Base-by-base conservation (phyloP, 1,284 basidiomycete species). In the Tranzscheliella williamsii region DNA sequence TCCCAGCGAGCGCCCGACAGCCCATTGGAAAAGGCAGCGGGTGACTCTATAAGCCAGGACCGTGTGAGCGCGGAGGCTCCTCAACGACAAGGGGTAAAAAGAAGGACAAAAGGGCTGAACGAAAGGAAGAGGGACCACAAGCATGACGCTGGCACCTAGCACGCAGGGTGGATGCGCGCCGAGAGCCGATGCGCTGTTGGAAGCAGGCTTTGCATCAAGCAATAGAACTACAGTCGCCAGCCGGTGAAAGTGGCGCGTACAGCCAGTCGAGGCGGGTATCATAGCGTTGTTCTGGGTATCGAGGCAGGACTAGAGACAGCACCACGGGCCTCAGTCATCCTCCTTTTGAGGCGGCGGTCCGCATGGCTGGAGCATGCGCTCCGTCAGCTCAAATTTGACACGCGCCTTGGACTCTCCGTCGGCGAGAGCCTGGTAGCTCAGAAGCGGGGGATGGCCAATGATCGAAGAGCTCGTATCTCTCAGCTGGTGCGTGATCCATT, bases 401-500 rank as follows among this genome's bases (percentile, higher is more conserved):
- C 94, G 82, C 2, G 90, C 93, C 53, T 88, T 86, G 32, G 87
- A 84, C 79, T 97, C 91, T 11, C 92, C 91, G 60, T 98, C 94
- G 15, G 93, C 93, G 66, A 97, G 86, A 0, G 92, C 86, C 39
- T 95, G 81, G 79, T 89, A 98, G 3, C 90, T 89, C 17, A 86
- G 82, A 53, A 98, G 80, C 0, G 90, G 84, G 3, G 91, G 85
- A 78, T 98, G 93, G 2, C 93, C 92, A 33, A 94, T 85, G 57
- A 97, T 92, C 8, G 91, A 88, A 20, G 93, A 82, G 52, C 91
- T 82, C 1, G 93, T 96, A 78, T 98, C 94, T 32, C 94, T 86
- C 79, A 95, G 91, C 78, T 98, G 94, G 79, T 97, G 91, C 11
- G 91, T 94, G 45, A 94, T 80, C 93, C 94, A 97, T 78, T 98